Conservation (phyloP, 148 eudicot genomes). For the Tetragonia tetragonoides region DNA sequence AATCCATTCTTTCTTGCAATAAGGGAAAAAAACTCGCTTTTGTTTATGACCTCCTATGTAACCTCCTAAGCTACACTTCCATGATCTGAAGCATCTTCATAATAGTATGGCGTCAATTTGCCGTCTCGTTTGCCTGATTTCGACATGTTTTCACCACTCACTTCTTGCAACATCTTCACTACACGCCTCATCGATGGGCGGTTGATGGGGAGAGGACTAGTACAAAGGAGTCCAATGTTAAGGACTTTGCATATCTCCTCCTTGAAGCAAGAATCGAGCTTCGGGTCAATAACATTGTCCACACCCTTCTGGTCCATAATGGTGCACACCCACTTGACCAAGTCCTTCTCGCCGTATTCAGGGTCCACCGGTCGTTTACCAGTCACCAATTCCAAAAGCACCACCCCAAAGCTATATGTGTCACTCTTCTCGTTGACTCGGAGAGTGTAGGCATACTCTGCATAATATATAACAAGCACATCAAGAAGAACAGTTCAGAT, state of each 20-base stretch:
- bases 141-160: slow-evolving; percentile 42
- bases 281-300: slow-evolving; percentile 72
- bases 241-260: slow-evolving; percentile 75
- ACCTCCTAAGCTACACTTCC: slow-evolving; percentile 64
- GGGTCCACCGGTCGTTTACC: slow-evolving; percentile 80
- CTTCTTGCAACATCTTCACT: slow-evolving; percentile 77
- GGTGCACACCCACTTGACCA: slow-evolving; percentile 97
- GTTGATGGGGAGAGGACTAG: slow-evolving; percentile 82
- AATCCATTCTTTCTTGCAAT: background rate
- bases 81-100: slow-evolving; percentile 76
- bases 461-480: slow-evolving; percentile 10
- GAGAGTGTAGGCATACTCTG: slow-evolving; percentile 95
- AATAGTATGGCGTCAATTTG: slow-evolving; percentile 80
- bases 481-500: background rate
- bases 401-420: slow-evolving; percentile 89
- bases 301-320: slow-evolving; percentile 80
- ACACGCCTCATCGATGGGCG: slow-evolving; percentile 93
- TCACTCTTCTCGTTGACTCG: slow-evolving; percentile 97
- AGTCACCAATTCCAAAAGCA: slow-evolving; percentile 70
- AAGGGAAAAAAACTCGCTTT: background rate
- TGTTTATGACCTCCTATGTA: slow-evolving; percentile 19
- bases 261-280: slow-evolving; percentile 70
- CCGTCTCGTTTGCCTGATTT: slow-evolving; percentile 52
- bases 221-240: slow-evolving; percentile 80
- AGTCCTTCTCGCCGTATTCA: slow-evolving; percentile 87